Evolutionary conservation across 2,329 filamentous ascomycete species (phyloP), one percentile per base, ranked within the genome.

Genomic region (Cladorrhinum sp.): DNA sequence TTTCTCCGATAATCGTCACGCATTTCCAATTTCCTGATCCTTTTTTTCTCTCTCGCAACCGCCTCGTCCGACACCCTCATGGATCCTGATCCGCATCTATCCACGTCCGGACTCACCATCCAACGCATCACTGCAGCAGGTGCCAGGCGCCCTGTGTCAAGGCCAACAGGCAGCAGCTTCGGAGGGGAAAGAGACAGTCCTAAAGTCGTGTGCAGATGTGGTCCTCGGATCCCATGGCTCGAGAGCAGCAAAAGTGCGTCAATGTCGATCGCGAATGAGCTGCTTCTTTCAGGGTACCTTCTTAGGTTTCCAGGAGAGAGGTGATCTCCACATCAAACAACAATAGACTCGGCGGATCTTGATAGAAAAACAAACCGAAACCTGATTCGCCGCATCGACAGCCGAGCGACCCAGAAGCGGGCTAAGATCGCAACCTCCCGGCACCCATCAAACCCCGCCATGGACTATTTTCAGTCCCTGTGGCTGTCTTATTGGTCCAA

Each of bases 311-410:
- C n/a, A n/a, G n/a, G n/a, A n/a, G n/a, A 45, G 41, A 22, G 41
- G 20, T 45, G 41, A 45, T 45, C 41, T 45, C 41, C 41, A 45
- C 41, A 45, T 45, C 41, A 45, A 45, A 45, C 41, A 45, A 22
- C 41, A 45, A 45, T 45, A 45, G 41, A 45, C 41, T 45, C 41
- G 41, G 41, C 41, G 41, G 41, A 45, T 45, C 41, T 41, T 41
- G 36, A 41, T 45, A 45, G 41, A 45, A 45, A 45, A 45, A 45
- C 41, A 45, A n/a, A 45, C 50, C 38, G 49, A 58, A 58, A 53
- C 50, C 52, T 59, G 50, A 59, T 54, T 59, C 57, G 50, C 57
- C 50, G 50, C 38, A 59, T 48, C 57, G 50, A 53, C 57, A 59
- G 22, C 57, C 50, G 50, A 51, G 36, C 25, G 48, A 50, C 50